phyloP scores from a whole-genome alignment of 495 filamentous ascomycete genomes.

The Aspergillus nanangensis region DNA sequence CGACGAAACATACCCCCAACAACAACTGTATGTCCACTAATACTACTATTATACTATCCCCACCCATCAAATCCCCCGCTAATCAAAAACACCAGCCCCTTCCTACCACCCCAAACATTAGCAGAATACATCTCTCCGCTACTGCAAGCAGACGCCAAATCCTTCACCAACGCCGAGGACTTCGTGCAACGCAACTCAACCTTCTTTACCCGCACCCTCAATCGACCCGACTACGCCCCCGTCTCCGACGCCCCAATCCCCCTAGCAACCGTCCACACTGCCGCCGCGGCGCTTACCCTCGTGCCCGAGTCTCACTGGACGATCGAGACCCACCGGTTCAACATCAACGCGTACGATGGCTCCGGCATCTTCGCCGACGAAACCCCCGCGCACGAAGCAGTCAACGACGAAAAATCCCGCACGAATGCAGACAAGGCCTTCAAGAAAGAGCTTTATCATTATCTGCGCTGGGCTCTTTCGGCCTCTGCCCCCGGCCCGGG shows the following conservation, averaged over 20 bases:
- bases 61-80: too few relatives aligned
- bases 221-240: slow-evolving; percentile 27
- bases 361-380: slow-evolving; percentile 3
- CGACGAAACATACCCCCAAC: slow-evolving; percentile 22
- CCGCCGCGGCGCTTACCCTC: slow-evolving; percentile 33
- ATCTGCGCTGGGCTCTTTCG: slow-evolving; percentile 64
- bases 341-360: slow-evolving; percentile 37
- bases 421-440: slow-evolving; percentile 26
- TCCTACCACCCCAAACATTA: slow-evolving; percentile 28
- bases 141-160: slow-evolving; percentile 55
- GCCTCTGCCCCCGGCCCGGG: slow-evolving; percentile 55
- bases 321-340: slow-evolving; percentile 29
- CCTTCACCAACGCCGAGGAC: slow-evolving; percentile 52
- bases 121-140: slow-evolving; percentile 43
- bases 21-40: background rate
- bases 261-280: slow-evolving; percentile 34
- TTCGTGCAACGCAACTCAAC: slow-evolving; percentile 58
- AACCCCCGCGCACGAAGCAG: background rate
- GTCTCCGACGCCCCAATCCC: slow-evolving; percentile 17
- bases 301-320: slow-evolving; percentile 35
- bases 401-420: slow-evolving; percentile 9
- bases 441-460: slow-evolving; percentile 46
- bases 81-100: too few relatives aligned
- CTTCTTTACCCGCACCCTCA: slow-evolving; percentile 54
- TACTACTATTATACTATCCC: background rate